phyloP scores from a whole-genome alignment of 139 green algal genomes.

The Raphidocelis subcapitata region DNA sequence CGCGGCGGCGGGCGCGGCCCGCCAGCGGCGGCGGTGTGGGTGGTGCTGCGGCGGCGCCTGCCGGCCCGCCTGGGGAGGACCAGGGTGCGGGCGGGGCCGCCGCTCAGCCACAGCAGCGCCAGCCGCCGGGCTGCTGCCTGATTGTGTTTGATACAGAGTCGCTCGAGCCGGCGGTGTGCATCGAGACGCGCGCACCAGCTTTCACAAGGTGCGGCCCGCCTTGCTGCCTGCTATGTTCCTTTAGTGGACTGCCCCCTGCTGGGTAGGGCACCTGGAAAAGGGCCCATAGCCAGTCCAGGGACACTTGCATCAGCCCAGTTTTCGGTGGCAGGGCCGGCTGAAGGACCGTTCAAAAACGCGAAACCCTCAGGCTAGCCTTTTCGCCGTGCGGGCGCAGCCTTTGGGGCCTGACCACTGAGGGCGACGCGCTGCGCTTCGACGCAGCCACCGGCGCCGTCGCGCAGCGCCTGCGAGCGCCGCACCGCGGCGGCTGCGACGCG shows the following conservation, averaged over 20 bases:
- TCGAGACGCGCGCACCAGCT: constrained; percentile 38
- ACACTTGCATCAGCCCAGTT: too few species aligned
- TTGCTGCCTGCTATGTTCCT: too few species aligned
- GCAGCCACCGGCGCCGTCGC: constrained; percentile 5
- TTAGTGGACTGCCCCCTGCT: too few species aligned
- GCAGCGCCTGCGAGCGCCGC: neutral
- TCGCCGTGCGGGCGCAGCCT: constrained; percentile 13
- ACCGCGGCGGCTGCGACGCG: neutral
- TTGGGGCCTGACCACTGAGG: constrained; percentile 17
- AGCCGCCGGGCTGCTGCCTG: constrained; percentile 21
- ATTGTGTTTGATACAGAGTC: constrained; percentile 54
- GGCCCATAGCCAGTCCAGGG: too few species aligned
- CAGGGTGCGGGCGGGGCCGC: neutral
- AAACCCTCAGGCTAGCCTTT: constrained; percentile 31
- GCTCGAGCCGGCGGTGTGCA: constrained; percentile 53
- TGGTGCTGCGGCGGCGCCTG: too few species aligned
- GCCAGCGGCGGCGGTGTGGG: too few species aligned
- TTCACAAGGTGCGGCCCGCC: constrained; percentile 28
- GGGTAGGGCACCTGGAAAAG: too few species aligned
- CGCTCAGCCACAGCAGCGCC: neutral
- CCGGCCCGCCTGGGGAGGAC: neutral
- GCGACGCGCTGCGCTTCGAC: constrained; percentile 30
- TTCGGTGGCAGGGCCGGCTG: too few species aligned
- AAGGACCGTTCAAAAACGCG: too few species aligned
- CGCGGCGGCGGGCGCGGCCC: too few species aligned